A percentile compares a stretch with the other conserved stretches of the same genome.
Conservation (phyloP, 169 alveolate species). For the Amoebophrya sp. region DNA sequence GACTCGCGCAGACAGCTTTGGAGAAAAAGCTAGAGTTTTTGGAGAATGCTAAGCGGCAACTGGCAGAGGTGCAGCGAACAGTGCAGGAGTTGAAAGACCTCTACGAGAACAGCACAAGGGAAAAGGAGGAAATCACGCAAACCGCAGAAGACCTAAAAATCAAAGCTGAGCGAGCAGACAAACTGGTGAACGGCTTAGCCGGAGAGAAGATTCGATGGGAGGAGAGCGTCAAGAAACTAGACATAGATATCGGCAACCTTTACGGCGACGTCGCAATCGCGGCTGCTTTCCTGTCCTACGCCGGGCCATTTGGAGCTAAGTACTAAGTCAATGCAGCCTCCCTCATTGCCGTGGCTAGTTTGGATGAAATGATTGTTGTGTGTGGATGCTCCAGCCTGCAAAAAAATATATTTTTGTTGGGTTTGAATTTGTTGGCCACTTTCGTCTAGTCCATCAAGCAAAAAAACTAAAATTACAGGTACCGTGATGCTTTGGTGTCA, state of each 20-base stretch:
- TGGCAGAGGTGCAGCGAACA: slow-evolving; percentile 56
- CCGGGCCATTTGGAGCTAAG: slow-evolving; percentile 86
- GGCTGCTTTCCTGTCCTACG: slow-evolving; percentile 83
- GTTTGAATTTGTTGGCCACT: no score
- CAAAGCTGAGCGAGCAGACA: slow-evolving; percentile 86
- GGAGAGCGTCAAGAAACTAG: slow-evolving; percentile 66
- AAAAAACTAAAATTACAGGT: no score
- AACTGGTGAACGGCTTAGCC: slow-evolving; percentile 80
- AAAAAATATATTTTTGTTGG: no score
- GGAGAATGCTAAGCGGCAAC: background rate
- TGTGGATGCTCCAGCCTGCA: slow-evolving; percentile 4
- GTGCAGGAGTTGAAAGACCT: slow-evolving; percentile 65
- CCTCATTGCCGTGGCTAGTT: slow-evolving; percentile 40
- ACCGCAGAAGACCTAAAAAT: slow-evolving; percentile 72
- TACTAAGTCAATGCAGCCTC: slow-evolving; percentile 65
- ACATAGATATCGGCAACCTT: slow-evolving; percentile 66
- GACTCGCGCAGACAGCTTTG: slow-evolving; percentile 72
- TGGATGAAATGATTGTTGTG: slow-evolving; percentile 33
- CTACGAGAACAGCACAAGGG: slow-evolving; percentile 62
- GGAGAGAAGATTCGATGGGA: slow-evolving; percentile 89
- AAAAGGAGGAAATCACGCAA: slow-evolving; percentile 63
- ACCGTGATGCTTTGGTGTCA: slow-evolving; percentile 43
- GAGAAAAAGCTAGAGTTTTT: slow-evolving; percentile 46
- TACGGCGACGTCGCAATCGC: slow-evolving; percentile 71
- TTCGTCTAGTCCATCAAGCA: no score